Percentiles rank a stretch among this genome's conserved stretches.
These are phyloP conservation scores for Lentinula detonsa DNA, from an alignment of 768 basidiomycete species.

Conservation along the genomic window DNA sequence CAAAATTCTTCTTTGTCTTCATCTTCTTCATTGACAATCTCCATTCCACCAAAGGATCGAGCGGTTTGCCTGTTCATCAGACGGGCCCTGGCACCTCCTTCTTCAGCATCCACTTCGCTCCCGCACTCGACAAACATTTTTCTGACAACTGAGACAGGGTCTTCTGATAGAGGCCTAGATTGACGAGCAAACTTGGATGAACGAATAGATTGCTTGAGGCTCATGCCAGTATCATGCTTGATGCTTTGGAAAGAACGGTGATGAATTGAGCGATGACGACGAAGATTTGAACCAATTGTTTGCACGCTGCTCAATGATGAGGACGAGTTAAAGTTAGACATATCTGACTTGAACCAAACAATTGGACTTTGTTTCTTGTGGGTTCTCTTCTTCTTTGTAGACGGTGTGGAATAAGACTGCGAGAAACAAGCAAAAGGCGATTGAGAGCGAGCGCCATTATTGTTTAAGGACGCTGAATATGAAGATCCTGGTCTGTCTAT, in stretches of 20 bases:
- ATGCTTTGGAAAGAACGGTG: not conserved
- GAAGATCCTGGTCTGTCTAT: not conserved
- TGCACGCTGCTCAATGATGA: not conserved
- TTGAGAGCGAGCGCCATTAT: not conserved
- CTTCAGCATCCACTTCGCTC: not conserved
- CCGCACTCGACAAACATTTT: constrained; percentile 2
- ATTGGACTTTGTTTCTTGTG: constrained; percentile 5
- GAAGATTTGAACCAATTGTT: not conserved
- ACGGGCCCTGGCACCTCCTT: not conserved
- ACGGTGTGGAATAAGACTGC: not conserved
- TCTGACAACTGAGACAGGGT: constrained; percentile 2
- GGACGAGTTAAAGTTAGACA: not conserved
- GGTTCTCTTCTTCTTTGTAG: not conserved
- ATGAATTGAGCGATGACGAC: not conserved
- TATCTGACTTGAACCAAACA: not conserved
- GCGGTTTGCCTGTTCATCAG: constrained; percentile 3
- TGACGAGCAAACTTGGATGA: not conserved
- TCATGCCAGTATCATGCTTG: not conserved
- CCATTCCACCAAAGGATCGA: constrained; percentile 5
- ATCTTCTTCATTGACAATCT: constrained; percentile 7
- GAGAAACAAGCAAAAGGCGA: not conserved
- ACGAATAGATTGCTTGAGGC: not conserved
- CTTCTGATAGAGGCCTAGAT: not conserved
- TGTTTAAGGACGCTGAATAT: not conserved
- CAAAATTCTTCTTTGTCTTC: not conserved